Percentiles rank a stretch among this genome's conserved stretches.
phyloP scores from a whole-genome alignment of 2,329 filamentous ascomycete genomes.

The Clonostachys rhizophaga region DNA sequence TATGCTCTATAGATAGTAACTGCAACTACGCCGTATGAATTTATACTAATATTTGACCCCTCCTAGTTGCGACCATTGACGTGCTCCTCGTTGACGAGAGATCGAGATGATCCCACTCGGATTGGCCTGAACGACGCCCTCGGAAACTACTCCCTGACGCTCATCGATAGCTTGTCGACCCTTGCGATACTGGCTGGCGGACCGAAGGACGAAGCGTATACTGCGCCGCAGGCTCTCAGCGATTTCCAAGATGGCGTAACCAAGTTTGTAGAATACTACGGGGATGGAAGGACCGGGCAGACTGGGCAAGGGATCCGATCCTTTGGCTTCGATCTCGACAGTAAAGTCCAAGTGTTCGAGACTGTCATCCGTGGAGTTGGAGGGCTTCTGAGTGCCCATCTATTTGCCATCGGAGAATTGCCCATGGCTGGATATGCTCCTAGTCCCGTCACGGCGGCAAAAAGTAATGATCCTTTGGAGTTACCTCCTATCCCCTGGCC shows the following conservation, averaged over 20 bases:
- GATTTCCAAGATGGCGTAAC: slow-evolving; percentile 80
- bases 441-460: slow-evolving; percentile 12
- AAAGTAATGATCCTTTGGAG: slow-evolving; percentile 34
- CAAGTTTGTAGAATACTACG: slow-evolving; percentile 76
- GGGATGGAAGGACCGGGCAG: slow-evolving; percentile 70
- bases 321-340: slow-evolving; percentile 88
- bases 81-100: slow-evolving; percentile 79
- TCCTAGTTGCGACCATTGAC: slow-evolving; percentile 74
- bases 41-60: background rate
- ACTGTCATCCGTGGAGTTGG: slow-evolving; percentile 93
- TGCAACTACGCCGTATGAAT: background rate
- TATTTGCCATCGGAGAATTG: slow-evolving; percentile 87
- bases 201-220: slow-evolving; percentile 34
- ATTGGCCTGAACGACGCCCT: slow-evolving; percentile 92
- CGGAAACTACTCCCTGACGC: slow-evolving; percentile 92
- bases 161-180: slow-evolving; percentile 93
- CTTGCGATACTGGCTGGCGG: slow-evolving; percentile 86
- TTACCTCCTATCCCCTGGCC: slow-evolving; percentile 62
- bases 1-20: slow-evolving; percentile 15
- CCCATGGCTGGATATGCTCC: slow-evolving; percentile 78
- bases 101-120: slow-evolving; percentile 72
- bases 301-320: slow-evolving; percentile 67
- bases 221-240: slow-evolving; percentile 45
- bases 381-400: slow-evolving; percentile 84
- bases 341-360: slow-evolving; percentile 98